A percentile compares a stretch with the other conserved stretches of the same genome.
Conservation (phyloP, 176 grass and related monocot species). For the Aegilops sharonensis region DNA sequence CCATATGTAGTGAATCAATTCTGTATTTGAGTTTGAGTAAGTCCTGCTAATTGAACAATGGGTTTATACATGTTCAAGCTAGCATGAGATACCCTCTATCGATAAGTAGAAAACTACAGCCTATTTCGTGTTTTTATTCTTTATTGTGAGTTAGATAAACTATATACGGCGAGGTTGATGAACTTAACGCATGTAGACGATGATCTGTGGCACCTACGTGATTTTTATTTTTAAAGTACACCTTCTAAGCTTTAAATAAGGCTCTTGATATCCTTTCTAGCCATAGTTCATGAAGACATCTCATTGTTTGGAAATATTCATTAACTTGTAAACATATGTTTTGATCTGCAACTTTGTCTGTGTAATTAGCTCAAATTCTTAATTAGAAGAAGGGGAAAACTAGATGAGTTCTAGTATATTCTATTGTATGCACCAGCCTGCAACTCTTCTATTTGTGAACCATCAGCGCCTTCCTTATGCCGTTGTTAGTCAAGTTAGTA, state of each 20-base stretch:
- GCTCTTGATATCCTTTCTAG: not conserved
- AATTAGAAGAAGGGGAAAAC: not conserved
- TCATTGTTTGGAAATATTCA: not conserved
- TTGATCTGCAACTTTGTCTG: not conserved
- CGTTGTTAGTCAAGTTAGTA: not conserved
- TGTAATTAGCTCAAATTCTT: not conserved
- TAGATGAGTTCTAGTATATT: not conserved
- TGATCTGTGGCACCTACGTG: no score
- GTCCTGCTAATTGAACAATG: not conserved
- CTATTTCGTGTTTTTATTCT: not conserved
- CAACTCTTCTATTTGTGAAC: not conserved
- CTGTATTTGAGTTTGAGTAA: slow-evolving; percentile 2
- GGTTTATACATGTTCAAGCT: slow-evolving; percentile 21
- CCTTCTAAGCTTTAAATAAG: not conserved
- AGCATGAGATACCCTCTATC: not conserved
- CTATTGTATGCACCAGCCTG: not conserved
- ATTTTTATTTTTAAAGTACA: not conserved
- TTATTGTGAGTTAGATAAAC: not conserved
- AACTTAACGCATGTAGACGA: not conserved
- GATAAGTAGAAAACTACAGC: not conserved
- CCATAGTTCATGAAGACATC: not conserved
- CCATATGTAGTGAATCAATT: not conserved
- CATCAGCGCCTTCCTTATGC: not conserved
- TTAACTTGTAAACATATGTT: not conserved
- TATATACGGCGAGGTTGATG: not conserved